Percentiles rank a stretch among this genome's conserved stretches.
phyloP scores from a whole-genome alignment of 164 flowering plant genomes.

The Magnolia sinica region DNA sequence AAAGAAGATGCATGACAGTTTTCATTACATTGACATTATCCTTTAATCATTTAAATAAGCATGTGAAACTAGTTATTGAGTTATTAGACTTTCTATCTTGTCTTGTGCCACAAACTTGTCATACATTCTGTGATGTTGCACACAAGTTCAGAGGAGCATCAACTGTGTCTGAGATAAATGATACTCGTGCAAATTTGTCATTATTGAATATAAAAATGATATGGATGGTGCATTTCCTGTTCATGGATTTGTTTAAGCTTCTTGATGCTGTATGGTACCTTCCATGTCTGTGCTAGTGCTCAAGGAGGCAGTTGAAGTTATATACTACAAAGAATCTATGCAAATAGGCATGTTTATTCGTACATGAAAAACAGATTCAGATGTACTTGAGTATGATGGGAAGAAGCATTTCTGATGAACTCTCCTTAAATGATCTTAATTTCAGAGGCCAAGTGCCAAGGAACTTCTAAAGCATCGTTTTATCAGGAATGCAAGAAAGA shows the following conservation, averaged over 20 bases:
- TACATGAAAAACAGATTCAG: neutral
- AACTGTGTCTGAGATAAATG: neutral
- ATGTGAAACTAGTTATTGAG: no score
- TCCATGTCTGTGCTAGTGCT: neutral
- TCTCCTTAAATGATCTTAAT: slow-evolving; percentile 19
- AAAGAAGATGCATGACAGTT: no score
- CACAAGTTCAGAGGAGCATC: neutral
- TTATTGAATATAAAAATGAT: no score
- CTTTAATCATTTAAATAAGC: no score
- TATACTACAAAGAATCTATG: neutral
- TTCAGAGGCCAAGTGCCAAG: slow-evolving; percentile 94
- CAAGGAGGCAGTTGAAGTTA: neutral
- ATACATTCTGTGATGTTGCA: neutral
- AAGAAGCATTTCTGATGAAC: slow-evolving; percentile 3
- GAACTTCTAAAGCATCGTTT: slow-evolving; percentile 92
- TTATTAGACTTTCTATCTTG: no score
- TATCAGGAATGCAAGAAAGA: slow-evolving; percentile 83
- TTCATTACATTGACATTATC: no score
- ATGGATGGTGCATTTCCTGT: no score
- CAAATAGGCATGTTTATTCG: neutral
- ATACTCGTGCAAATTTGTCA: no score
- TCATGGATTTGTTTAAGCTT: neutral
- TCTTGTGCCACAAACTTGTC: neutral
- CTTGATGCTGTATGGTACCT: neutral
- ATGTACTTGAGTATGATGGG: neutral